These are phyloP conservation scores for Dothiorella sarmentorum DNA, from an alignment of 2,329 filamentous ascomycete species.

Conservation along the genomic window DNA sequence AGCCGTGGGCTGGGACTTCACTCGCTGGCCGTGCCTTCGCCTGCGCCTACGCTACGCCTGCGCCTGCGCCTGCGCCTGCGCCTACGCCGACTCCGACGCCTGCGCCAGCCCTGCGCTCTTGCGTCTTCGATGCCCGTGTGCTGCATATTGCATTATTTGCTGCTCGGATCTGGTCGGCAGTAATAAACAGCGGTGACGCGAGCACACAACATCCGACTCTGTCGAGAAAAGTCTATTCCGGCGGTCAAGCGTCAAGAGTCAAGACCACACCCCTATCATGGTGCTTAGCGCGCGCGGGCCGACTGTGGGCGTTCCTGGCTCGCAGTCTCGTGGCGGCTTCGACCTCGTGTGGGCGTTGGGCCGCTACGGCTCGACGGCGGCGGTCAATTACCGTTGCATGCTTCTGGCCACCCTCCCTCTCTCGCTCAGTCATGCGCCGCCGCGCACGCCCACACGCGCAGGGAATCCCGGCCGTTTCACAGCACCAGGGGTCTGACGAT, in stretches of 20 bases:
- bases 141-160: no score
- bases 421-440: constrained; percentile 4
- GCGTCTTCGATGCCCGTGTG: no score
- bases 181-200: constrained; percentile 13
- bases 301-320: constrained; percentile 15
- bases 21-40: constrained; percentile 9
- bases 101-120: no score
- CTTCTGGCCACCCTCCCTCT: background rate
- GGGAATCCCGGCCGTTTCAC: constrained; percentile 11
- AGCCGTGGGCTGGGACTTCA: constrained; percentile 3
- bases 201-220: constrained; percentile 15
- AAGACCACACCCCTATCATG: constrained; percentile 10
- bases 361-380: background rate
- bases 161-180: constrained; percentile 1
- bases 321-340: constrained; percentile 9
- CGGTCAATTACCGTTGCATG: constrained; percentile 9
- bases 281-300: constrained; percentile 11
- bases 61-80: no score
- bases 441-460: constrained; percentile 6
- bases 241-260: no score
- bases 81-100: no score
- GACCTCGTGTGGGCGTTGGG: background rate
- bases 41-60: background rate
- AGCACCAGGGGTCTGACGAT: constrained; percentile 13
- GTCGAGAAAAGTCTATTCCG: constrained; percentile 14